Conservation (phyloP, 2,329 filamentous ascomycete species). For the Escovopsis sp. region DNA sequence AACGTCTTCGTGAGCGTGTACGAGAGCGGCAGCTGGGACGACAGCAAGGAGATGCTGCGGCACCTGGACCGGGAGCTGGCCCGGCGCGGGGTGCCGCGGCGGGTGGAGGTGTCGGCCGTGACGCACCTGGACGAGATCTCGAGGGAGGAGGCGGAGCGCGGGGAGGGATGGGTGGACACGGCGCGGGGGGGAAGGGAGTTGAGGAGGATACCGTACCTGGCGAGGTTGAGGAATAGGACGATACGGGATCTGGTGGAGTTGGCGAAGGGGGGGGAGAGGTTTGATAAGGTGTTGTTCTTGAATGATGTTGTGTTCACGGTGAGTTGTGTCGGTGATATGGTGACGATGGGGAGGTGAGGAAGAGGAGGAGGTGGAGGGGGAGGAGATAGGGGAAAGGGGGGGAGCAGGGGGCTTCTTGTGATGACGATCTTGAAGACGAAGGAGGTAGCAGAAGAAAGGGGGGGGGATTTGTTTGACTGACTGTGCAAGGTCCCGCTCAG, state of each 20-base stretch:
- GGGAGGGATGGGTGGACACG: constrained; percentile 50
- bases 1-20: constrained; percentile 55
- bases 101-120: constrained; percentile 39
- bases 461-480: too few species aligned
- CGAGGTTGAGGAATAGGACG: constrained; percentile 47
- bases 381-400: too few species aligned
- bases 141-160: constrained; percentile 22
- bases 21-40: constrained; percentile 55
- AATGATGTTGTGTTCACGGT: constrained; percentile 50
- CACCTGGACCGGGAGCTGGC: constrained; percentile 40
- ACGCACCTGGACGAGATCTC: constrained; percentile 43
- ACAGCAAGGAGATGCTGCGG: constrained; percentile 45
- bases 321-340: too few species aligned
- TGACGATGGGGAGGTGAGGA: too few species aligned
- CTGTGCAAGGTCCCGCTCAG: constrained; percentile 14
- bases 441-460: too few species aligned
- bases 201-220: constrained; percentile 53
- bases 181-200: constrained; percentile 36
- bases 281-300: constrained; percentile 45
- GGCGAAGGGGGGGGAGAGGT: constrained; percentile 29
- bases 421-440: too few species aligned
- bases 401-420: too few species aligned
- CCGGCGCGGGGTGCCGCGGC: constrained; percentile 33
- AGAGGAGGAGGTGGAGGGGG: too few species aligned
- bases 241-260: constrained; percentile 42